Conservation (phyloP, 2,329 filamentous ascomycete species). For the Cercospora citrullina region DNA sequence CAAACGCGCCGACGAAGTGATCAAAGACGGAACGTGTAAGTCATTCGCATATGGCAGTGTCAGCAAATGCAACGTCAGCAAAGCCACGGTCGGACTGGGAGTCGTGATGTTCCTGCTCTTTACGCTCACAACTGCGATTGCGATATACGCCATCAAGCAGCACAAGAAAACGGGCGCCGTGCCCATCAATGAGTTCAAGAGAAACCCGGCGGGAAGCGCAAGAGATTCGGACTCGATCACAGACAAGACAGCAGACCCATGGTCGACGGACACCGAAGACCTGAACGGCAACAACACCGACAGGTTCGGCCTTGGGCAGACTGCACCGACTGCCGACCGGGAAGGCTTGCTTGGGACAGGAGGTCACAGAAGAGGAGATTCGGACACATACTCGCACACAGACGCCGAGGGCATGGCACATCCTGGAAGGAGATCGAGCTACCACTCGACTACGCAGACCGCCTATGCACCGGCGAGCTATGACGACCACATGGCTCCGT, state of each 20-base stretch:
- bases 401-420: conserved; percentile 21
- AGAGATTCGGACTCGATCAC: conserved; percentile 19
- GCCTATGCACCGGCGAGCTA: conserved; percentile 19
- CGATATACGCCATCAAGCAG: conserved; percentile 56
- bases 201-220: conserved; percentile 41
- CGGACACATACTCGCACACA: conserved; percentile 14
- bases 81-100: conserved; percentile 57
- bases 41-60: conserved; percentile 57
- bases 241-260: conserved; percentile 49
- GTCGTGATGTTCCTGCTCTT: conserved; percentile 61
- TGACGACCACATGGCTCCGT: conserved; percentile 23
- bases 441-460: conserved; percentile 16
- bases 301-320: conserved; percentile 18
- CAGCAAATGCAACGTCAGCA: conserved; percentile 58
- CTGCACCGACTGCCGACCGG: conserved; percentile 14
- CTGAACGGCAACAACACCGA: conserved; percentile 26
- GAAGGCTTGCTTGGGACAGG: conserved; percentile 22
- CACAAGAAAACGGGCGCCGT: conserved; percentile 59
- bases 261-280: conserved; percentile 47
- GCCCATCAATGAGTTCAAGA: conserved; percentile 42
- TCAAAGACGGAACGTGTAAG: conserved; percentile 50
- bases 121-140: conserved; percentile 53
- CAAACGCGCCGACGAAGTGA: conserved; percentile 22
- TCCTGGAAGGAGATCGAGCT: conserved; percentile 25
- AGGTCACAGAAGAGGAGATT: conserved; percentile 14